Evolutionary conservation across 345 rosid genomes (phyloP).

Genomic region (Gossypium turneri): DNA sequence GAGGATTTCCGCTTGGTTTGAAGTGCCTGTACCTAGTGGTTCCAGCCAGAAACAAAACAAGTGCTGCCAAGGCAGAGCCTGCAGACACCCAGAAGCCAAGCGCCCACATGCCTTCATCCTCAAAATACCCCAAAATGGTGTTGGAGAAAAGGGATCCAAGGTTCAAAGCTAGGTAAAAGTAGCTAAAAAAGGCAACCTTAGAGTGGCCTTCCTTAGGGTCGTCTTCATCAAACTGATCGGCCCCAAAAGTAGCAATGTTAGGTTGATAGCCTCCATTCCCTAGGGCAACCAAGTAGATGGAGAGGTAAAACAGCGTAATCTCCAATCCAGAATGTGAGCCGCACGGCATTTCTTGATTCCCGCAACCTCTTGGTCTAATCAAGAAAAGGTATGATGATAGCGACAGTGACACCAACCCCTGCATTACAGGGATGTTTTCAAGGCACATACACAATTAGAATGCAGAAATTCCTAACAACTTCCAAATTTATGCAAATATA

Average conservation of each 20-base stretch:
- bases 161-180: conserved; percentile 91
- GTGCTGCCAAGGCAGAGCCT: conserved; percentile 74
- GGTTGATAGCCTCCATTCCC: conserved; percentile 99
- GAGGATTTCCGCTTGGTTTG: conserved; percentile 85
- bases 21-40: conserved; percentile 74
- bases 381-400: conserved; percentile 72
- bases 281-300: conserved; percentile 79
- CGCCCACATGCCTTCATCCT: conserved; percentile 93
- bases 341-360: conserved; percentile 59
- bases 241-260: conserved; percentile 91
- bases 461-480: background rate
- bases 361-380: conserved; percentile 81
- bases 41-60: conserved; percentile 74
- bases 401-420: conserved; percentile 78
- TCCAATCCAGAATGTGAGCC: conserved; percentile 66
- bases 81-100: conserved; percentile 93
- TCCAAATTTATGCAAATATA: background rate
- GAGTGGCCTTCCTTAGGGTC: conserved; percentile 79
- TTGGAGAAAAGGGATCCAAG: conserved; percentile 95
- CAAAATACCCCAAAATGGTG: conserved; percentile 82
- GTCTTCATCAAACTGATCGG: conserved; percentile 95
- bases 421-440: conserved; percentile 4
- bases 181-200: conserved; percentile 91
- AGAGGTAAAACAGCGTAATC: conserved; percentile 73
- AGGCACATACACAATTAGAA: conserved; percentile 6